Evolutionary conservation across 2,329 filamentous ascomycete genomes (phyloP).

Genomic region (Exophiala xenobiotica): DNA sequence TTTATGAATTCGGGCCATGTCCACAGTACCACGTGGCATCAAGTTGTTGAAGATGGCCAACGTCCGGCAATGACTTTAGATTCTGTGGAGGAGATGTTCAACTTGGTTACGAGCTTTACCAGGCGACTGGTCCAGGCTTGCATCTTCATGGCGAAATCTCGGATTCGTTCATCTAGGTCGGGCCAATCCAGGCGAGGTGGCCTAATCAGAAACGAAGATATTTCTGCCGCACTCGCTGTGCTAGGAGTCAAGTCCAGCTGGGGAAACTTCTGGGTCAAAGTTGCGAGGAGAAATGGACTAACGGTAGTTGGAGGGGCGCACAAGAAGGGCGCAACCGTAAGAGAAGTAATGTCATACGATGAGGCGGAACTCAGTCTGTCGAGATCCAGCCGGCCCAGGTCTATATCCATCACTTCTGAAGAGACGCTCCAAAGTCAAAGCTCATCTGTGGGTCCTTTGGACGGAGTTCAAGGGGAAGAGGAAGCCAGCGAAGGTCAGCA

Average conservation of each 20-base stretch:
- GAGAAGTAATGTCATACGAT: slow-evolving; percentile 13
- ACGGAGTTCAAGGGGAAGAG: not conserved
- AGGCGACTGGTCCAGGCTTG: slow-evolving; percentile 67
- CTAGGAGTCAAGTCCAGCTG: slow-evolving; percentile 48
- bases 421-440: slow-evolving; percentile 1
- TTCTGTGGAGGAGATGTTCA: slow-evolving; percentile 73
- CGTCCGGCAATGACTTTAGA: slow-evolving; percentile 71
- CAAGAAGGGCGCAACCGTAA: slow-evolving; percentile 19
- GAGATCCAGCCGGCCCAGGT: slow-evolving; percentile 9
- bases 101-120: slow-evolving; percentile 65
- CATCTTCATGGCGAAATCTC: slow-evolving; percentile 68
- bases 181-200: slow-evolving; percentile 34
- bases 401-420: slow-evolving; percentile 3
- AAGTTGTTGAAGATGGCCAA: slow-evolving; percentile 52
- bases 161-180: slow-evolving; percentile 55
- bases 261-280: slow-evolving; percentile 52
- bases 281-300: slow-evolving; percentile 54
- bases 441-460: not conserved
- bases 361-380: slow-evolving; percentile 31
- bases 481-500: no score
- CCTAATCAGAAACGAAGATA: slow-evolving; percentile 49
- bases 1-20: slow-evolving; percentile 69
- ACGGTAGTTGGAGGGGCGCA: slow-evolving; percentile 39
- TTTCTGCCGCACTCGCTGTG: slow-evolving; percentile 55
- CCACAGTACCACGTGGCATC: slow-evolving; percentile 66